Evolutionary conservation across 768 basidiomycete genomes (phyloP), one percentile per base, ranked within the genome.

Genomic region (Mycena rebaudengoi): DNA sequence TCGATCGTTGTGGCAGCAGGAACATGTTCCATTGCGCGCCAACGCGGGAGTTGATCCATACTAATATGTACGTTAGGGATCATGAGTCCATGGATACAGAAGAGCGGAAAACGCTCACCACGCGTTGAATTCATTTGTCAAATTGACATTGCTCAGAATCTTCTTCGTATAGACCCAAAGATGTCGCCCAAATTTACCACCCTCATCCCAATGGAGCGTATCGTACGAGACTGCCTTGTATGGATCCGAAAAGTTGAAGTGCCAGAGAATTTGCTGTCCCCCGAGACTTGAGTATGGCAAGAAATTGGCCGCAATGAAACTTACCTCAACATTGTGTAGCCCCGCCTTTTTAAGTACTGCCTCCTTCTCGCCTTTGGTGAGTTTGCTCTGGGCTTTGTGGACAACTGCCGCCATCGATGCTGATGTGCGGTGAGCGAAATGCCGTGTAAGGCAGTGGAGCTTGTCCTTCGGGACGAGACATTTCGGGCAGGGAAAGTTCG

Each of bases 401-500:
- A 35, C 8, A 7, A 35, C 32, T 32, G 14, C 12, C 10, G 16
- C 7, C 50, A 52, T 52, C 50, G 14, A 20, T 8, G 18, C 10
- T 13, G 32, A 20, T 35, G 50, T 33, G 5, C 50, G 50, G 29
- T 11, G 32, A 6, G 28, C 21, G 29, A 35, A 52, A 7, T 25
- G 28, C 16, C 23, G 5, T 7, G 32, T 33, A 7, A 52, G 32
- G 7, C 20, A 18, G 30, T 66, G 14, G 6, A 61, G 68, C 11
- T 61, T 35, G 29, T 45, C 29, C 10, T 50, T 7, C 14, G 51
- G 63, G 25, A 70, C 63, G 12, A 68, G 60, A 46, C 69, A 70
- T 13, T 53, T 44, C 1, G 63, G 63, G 39, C 69, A 70, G 11
- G 68, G 69, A 50, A 62, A 41, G 43, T 62, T 44, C 2, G 64